A percentile compares a stretch with the other conserved stretches of the same genome.
Conservation (phyloP, 768 basidiomycete species). For the Sporobolomyces roseus region DNA sequence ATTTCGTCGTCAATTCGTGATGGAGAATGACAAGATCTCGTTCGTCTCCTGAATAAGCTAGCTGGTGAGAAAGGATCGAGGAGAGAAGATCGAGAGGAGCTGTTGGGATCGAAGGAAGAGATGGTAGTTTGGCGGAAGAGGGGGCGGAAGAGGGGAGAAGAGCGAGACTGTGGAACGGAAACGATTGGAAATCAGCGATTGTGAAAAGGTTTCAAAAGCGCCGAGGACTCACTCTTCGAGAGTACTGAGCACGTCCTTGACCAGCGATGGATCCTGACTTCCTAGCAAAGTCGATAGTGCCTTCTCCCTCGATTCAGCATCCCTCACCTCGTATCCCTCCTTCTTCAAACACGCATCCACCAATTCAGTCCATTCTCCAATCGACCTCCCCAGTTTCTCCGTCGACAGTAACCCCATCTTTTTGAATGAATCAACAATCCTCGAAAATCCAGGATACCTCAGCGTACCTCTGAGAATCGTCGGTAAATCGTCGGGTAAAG, state of each 20-base stretch:
- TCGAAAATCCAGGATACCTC: slow-evolving; percentile 80
- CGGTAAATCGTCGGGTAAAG: slow-evolving; percentile 55
- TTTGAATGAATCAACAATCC: slow-evolving; percentile 68
- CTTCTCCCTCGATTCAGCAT: background rate
- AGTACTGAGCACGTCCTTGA: background rate
- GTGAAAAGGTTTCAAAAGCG: background rate
- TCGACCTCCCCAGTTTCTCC: slow-evolving; percentile 46
- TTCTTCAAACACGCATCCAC: slow-evolving; percentile 29
- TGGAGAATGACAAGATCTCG: slow-evolving; percentile 81
- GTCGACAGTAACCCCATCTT: slow-evolving; percentile 64
- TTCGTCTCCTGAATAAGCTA: slow-evolving; percentile 66
- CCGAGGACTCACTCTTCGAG: slow-evolving; percentile 2
- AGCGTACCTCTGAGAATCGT: slow-evolving; percentile 81
- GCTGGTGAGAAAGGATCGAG: slow-evolving; percentile 63
- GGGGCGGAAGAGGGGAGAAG: slow-evolving; percentile 11
- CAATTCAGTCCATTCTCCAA: slow-evolving; percentile 20
- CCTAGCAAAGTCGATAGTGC: background rate
- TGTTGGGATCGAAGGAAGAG: slow-evolving; percentile 38
- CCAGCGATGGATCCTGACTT: background rate
- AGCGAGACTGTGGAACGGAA: slow-evolving; percentile 6
- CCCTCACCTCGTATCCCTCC: background rate
- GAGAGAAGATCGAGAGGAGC: slow-evolving; percentile 69
- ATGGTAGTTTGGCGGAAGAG: background rate
- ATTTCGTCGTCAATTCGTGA: slow-evolving; percentile 67
- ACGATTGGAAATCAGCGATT: background rate